These are phyloP conservation scores for Sistotremastrum niveocremeum DNA, from an alignment of 768 basidiomycete species.

Conservation along the genomic window DNA sequence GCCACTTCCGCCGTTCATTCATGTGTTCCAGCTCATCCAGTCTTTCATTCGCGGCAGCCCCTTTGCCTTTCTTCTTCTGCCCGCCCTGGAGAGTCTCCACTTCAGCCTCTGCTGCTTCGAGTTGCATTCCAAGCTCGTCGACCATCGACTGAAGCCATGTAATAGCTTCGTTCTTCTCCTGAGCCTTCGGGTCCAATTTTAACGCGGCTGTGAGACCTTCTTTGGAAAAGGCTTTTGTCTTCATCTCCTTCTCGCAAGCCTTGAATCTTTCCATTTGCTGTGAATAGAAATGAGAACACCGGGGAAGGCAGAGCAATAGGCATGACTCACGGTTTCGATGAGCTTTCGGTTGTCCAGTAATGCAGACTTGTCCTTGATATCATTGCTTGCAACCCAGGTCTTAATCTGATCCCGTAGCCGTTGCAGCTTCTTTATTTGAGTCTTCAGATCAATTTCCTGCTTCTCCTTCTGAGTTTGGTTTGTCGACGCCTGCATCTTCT, in stretches of 20 bases:
- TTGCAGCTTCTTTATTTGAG: conserved; percentile 95
- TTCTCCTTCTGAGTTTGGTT: conserved; percentile 99
- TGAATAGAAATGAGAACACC: conserved; percentile 3
- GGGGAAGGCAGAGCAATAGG: background rate
- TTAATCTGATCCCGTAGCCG: conserved; percentile 78
- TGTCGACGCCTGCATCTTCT: conserved; percentile 93
- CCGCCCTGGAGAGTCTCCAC: conserved; percentile 66
- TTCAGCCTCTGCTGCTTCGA: conserved; percentile 79
- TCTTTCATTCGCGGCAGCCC: conserved; percentile 50
- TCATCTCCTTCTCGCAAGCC: conserved; percentile 99
- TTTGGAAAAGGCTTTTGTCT: conserved; percentile 99
- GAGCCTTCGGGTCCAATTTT: conserved; percentile 92
- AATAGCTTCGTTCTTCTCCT: conserved; percentile 85
- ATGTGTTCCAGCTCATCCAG: conserved; percentile 73
- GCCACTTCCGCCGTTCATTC: conserved; percentile 95
- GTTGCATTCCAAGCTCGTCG: conserved; percentile 85
- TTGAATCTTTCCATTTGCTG: conserved; percentile 99
- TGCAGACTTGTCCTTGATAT: conserved; percentile 95
- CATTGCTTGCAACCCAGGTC: conserved; percentile 93
- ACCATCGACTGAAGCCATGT: conserved; percentile 81
- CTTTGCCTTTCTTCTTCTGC: conserved; percentile 76
- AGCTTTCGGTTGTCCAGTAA: conserved; percentile 88
- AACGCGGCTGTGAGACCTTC: conserved; percentile 91
- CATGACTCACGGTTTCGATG: conserved; percentile 80
- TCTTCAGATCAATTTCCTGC: conserved; percentile 87